A percentile compares a stretch with the other conserved stretches of the same genome.
Conservation (phyloP, 108 stramenopile species). For the Cyclotella cryptica region DNA sequence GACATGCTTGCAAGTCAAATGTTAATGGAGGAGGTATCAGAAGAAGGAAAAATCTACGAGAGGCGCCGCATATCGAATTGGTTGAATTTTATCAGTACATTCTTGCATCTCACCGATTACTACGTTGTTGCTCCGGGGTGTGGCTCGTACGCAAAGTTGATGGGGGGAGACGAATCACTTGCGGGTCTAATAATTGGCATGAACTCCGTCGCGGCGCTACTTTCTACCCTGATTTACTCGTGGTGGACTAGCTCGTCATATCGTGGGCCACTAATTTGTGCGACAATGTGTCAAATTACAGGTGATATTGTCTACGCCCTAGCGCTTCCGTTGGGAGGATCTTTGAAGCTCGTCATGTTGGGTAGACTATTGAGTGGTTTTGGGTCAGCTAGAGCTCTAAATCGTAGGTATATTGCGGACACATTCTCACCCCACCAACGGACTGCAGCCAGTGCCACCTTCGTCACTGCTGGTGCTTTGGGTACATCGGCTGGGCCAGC, state of each 20-base stretch:
- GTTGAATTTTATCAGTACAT: slow-evolving; percentile 86
- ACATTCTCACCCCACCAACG: slow-evolving; percentile 60
- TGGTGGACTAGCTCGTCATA: slow-evolving; percentile 89
- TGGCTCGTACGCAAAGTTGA: slow-evolving; percentile 69
- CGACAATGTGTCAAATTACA: slow-evolving; percentile 58
- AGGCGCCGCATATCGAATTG: slow-evolving; percentile 43
- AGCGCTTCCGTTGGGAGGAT: slow-evolving; percentile 66
- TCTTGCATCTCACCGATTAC: slow-evolving; percentile 92
- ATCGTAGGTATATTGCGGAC: slow-evolving; percentile 93
- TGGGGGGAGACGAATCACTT: slow-evolving; percentile 71
- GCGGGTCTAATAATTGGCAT: slow-evolving; percentile 88
- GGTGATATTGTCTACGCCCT: slow-evolving; percentile 87
- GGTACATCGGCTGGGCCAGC: slow-evolving; percentile 88
- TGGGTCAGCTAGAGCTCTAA: slow-evolving; percentile 84
- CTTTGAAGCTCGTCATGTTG: slow-evolving; percentile 69
- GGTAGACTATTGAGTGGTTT: slow-evolving; percentile 88
- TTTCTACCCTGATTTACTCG: slow-evolving; percentile 73
- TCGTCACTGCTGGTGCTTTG: slow-evolving; percentile 82
- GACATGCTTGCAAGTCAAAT: slow-evolving; percentile 29
- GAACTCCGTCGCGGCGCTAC: slow-evolving; percentile 88
- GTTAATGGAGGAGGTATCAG: slow-evolving; percentile 23
- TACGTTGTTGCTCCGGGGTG: slow-evolving; percentile 90
- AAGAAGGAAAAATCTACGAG: not conserved
- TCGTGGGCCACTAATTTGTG: slow-evolving; percentile 78
- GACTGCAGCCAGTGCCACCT: slow-evolving; percentile 81